A percentile compares a stretch with the other conserved stretches of the same genome.
These are phyloP conservation scores for Chrysoporthe austroafricana DNA, from an alignment of 2,329 filamentous ascomycete species.

Conservation along the genomic window DNA sequence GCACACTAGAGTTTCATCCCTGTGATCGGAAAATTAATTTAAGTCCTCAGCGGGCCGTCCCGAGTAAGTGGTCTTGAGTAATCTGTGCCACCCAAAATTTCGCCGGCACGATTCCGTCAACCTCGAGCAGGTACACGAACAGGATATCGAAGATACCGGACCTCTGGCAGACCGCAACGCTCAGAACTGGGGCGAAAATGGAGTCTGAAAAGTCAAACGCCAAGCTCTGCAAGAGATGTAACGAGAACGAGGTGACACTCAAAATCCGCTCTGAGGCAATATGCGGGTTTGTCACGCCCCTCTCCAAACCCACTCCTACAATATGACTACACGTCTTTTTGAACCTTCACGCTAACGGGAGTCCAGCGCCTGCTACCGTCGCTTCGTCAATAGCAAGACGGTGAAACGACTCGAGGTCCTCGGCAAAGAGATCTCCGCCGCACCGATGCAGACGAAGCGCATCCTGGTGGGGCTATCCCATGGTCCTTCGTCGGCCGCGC, in stretches of 20 bases:
- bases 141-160: too few species aligned
- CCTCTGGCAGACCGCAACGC: background rate
- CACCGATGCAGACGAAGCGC: conserved; percentile 43
- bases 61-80: background rate
- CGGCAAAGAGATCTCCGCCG: conserved; percentile 50
- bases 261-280: conserved; percentile 62
- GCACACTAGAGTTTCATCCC: background rate
- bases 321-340: background rate
- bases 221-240: conserved; percentile 60
- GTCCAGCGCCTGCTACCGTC: conserved; percentile 72
- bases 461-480: conserved; percentile 82
- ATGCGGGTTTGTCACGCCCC: conserved; percentile 54
- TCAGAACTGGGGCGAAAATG: conserved; percentile 11
- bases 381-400: conserved; percentile 78
- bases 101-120: background rate
- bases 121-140: background rate
- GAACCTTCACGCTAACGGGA: background rate
- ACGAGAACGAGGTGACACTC: conserved; percentile 51
- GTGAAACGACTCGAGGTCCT: conserved; percentile 69
- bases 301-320: background rate
- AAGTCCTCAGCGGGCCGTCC: conserved; percentile 4
- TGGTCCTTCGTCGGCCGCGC: conserved; percentile 76
- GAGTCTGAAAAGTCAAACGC: conserved; percentile 27
- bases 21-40: background rate
- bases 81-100: conserved; percentile 4